Evolutionary conservation across 2,329 filamentous ascomycete species (phyloP).

Genomic region (Penicillium sp.): DNA sequence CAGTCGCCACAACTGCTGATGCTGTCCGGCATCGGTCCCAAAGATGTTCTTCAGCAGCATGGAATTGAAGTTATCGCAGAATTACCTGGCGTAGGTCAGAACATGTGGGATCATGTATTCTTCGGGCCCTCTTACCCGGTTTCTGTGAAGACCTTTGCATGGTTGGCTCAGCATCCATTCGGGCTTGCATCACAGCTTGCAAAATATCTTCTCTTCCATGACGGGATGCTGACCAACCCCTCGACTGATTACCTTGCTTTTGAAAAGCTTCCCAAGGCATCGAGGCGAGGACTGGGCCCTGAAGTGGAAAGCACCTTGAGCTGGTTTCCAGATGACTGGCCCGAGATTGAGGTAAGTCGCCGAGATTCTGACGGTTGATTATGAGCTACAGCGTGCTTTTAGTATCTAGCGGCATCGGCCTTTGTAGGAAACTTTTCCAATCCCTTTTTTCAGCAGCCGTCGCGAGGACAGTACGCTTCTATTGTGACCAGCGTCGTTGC

Average conservation of each 20-base stretch:
- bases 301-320: constrained; percentile 17
- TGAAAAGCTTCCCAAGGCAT: constrained; percentile 26
- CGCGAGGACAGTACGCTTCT: constrained; percentile 23
- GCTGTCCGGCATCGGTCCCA: constrained; percentile 47
- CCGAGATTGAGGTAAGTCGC: constrained; percentile 30
- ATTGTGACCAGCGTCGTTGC: constrained; percentile 25
- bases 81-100: constrained; percentile 33
- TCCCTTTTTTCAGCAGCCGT: constrained; percentile 19
- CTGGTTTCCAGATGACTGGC: constrained; percentile 34
- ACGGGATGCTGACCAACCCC: constrained; percentile 25
- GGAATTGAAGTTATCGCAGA: constrained; percentile 24
- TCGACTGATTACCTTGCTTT: constrained; percentile 27
- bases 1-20: constrained; percentile 52
- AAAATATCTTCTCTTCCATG: constrained; percentile 14
- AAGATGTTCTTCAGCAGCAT: constrained; percentile 16
- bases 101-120: constrained; percentile 32
- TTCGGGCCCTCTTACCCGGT: constrained; percentile 27
- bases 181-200: constrained; percentile 13
- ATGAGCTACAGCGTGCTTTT: not conserved
- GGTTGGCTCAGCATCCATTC: constrained; percentile 9
- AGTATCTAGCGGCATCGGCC: constrained; percentile 26
- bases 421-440: constrained; percentile 26
- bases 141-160: constrained; percentile 19
- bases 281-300: constrained; percentile 16
- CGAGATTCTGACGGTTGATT: not conserved